Conservation (phyloP, 495 filamentous ascomycete species). For the Ramalina peruviana region DNA sequence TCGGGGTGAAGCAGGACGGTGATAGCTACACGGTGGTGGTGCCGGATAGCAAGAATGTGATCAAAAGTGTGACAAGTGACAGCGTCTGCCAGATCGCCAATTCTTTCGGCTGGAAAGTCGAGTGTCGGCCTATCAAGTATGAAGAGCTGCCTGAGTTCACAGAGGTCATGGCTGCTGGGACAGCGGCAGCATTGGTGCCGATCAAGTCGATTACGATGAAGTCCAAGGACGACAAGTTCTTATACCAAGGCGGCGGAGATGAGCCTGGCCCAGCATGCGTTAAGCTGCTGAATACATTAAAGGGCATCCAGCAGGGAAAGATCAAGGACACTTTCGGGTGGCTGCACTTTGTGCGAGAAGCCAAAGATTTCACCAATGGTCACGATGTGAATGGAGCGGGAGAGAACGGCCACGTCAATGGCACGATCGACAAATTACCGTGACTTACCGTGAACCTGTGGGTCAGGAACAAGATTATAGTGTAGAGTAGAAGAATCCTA, state of each 20-base stretch:
- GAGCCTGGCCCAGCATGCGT: conserved; percentile 56
- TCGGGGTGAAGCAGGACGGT: conserved; percentile 51
- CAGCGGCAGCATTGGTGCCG: conserved; percentile 81
- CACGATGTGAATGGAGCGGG: conserved; percentile 3
- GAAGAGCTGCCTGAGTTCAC: conserved; percentile 62
- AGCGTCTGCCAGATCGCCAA: conserved; percentile 54
- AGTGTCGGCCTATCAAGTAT: conserved; percentile 56
- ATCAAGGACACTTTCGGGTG: conserved; percentile 64
- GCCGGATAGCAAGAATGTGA: conserved; percentile 68
- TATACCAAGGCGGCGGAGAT: conserved; percentile 46
- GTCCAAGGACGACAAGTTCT: conserved; percentile 49
- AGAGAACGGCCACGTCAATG: conserved; percentile 4
- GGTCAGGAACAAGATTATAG: background rate
- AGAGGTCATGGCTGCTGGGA: conserved; percentile 86
- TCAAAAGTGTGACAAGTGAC: conserved; percentile 67
- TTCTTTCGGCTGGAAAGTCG: conserved; percentile 53
- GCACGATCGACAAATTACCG: conserved; percentile 8
- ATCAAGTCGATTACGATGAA: conserved; percentile 74
- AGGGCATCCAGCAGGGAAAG: conserved; percentile 74
- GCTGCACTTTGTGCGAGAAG: conserved; percentile 41
- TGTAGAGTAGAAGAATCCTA: too few relatives aligned
- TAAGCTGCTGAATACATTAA: conserved; percentile 58
- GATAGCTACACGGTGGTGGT: conserved; percentile 51
- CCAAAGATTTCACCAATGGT: conserved; percentile 5
- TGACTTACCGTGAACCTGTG: background rate